Base-by-base conservation (phyloP, 1,139 yeast species). In the Hansenula sp. region DNA sequence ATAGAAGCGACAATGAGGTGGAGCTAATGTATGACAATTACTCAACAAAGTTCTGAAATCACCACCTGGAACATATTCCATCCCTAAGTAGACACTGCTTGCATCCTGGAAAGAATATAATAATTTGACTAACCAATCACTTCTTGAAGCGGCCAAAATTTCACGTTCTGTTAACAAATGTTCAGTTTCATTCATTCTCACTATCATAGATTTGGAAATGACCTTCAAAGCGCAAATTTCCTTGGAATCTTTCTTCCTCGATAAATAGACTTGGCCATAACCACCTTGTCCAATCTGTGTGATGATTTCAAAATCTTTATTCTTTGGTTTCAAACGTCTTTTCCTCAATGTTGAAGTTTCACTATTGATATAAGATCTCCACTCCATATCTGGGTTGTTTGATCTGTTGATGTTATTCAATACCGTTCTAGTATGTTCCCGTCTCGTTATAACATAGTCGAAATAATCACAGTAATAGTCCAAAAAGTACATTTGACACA, bases 221-320 rank as follows among this genome's bases (percentile, higher is more conserved):
- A 93, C 88, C 63, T 94, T 94, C 57, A 94, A 74, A 1, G 99
- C 99, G 67, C 97, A 93, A 40, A 94, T 85, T 66, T 94, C 99
- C 54, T 85, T 81, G 5, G 98, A 90, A 60, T 94, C 99, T 55
- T 84, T 84, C 71, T 94, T 94, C 54, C 93, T 79, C 1, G 99
- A 98, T 53, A 94, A 71, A 58, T 88, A 94, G 16, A 94, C 99
- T 68, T 90, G 96, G 21, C 99, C 99, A 61, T 94, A 94, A 3
- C 99, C 99, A 60, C 99, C 99, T 71, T 94, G 99, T 24, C 99
- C 99, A 31, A 94, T 97, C 69, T 94, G 99, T 3, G 99, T 93
- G 50, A 94, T 83, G 74, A 91, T 88, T 63, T 90, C 94, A 63
- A 94, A 94, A 64, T 94, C 99, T 56, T 90, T 91, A 62, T 90